A percentile compares a stretch with the other conserved stretches of the same genome.
Evolutionary conservation across 768 basidiomycete genomes (phyloP).

Genomic region (Tricholoma furcatifolium): DNA sequence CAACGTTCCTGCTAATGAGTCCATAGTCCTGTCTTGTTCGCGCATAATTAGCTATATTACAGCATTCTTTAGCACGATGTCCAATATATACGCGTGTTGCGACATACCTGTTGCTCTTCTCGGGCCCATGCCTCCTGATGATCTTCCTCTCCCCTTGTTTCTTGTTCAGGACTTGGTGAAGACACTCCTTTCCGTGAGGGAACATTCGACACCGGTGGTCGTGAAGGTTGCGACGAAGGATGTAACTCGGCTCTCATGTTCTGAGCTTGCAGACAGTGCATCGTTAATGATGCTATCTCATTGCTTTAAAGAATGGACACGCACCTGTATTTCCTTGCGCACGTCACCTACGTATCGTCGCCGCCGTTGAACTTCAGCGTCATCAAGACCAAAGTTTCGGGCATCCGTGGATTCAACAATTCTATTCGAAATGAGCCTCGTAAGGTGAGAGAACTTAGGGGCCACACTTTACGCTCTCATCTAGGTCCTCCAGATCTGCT

Average conservation of each 20-base stretch:
- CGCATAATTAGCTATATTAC: conserved; percentile 71
- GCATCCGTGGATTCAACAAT: conserved; percentile 87
- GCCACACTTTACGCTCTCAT: conserved; percentile 84
- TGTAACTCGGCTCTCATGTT: conserved; percentile 69
- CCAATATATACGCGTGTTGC: neutral
- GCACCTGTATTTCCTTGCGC: conserved; percentile 76
- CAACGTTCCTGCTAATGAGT: conserved; percentile 84
- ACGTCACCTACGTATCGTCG: conserved; percentile 76
- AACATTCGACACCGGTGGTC: conserved; percentile 19
- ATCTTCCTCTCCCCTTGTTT: conserved; percentile 42
- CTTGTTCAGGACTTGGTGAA: conserved; percentile 34
- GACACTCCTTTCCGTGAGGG: conserved; percentile 27
- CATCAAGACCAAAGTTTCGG: conserved; percentile 79
- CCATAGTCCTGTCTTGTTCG: conserved; percentile 88
- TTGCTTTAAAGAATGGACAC: conserved; percentile 16
- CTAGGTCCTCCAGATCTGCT: conserved; percentile 89
- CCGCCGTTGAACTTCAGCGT: conserved; percentile 72
- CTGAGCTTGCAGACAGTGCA: conserved; percentile 50
- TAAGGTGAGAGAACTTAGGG: neutral
- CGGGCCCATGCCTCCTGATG: conserved; percentile 79
- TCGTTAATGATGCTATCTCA: conserved; percentile 22
- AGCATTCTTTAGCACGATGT: neutral
- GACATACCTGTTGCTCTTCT: conserved; percentile 80
- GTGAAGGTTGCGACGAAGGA: conserved; percentile 20
- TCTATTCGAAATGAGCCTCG: conserved; percentile 34